These are phyloP conservation scores for Podila epicladia DNA, from an alignment of 192 early-diverging fungal genomes.

Conservation along the genomic window DNA sequence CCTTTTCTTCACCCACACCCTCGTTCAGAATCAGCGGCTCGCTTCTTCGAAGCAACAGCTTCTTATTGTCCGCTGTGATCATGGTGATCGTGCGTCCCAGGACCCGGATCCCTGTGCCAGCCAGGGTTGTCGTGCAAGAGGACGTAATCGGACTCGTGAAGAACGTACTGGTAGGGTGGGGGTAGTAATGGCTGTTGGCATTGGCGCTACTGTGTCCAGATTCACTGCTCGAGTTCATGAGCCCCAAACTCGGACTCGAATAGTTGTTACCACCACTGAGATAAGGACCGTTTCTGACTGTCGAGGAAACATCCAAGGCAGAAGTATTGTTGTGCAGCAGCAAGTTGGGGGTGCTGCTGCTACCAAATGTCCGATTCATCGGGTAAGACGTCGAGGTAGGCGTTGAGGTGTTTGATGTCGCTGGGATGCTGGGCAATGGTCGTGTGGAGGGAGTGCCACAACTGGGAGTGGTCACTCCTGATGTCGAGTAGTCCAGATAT, in stretches of 20 bases:
- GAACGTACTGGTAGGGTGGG: conserved; percentile 15
- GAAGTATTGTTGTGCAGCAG: not conserved
- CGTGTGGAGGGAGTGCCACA: not conserved
- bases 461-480: not conserved
- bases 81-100: conserved; percentile 31
- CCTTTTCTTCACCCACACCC: conserved; percentile 45
- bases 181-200: not conserved
- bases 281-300: not conserved
- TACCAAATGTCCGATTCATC: not conserved
- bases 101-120: conserved; percentile 28
- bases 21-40: conserved; percentile 38
- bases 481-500: not conserved
- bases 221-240: not conserved
- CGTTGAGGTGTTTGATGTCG: not conserved
- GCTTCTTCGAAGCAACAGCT: conserved; percentile 21
- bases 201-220: not conserved
- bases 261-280: not conserved
- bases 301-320: not conserved
- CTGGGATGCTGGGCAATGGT: not conserved
- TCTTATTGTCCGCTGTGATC: conserved; percentile 22
- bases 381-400: not conserved
- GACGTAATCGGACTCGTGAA: conserved; percentile 41
- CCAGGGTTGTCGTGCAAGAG: conserved; percentile 28
- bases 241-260: not conserved
- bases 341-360: not conserved